Evolutionary conservation across 2,329 filamentous ascomycete species (phyloP), one percentile per base, ranked within the genome.

Genomic region (Colletotrichum higginsianum): DNA sequence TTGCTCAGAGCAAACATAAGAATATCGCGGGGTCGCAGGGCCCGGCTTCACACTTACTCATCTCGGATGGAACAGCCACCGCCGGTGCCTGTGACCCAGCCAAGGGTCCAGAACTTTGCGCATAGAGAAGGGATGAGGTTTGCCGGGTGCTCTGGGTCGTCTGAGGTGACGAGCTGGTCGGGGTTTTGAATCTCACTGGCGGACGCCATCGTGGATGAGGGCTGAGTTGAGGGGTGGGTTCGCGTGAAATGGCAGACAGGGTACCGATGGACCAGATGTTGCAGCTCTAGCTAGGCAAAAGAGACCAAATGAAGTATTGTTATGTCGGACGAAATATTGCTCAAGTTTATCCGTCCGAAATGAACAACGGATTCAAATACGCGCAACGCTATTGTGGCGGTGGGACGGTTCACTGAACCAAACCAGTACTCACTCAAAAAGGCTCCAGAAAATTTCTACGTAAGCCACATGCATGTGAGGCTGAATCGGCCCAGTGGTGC

Each of bases 71-170:
- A 94, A 74, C 93, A 92, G 71, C 94, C 94, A 77, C 94, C 94
- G 72, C 94, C 94, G 2, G 94, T 96, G 67, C 94, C 94, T 15
- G 94, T 96, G 40, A 96, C 96, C 96, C 96, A 98, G 77, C 96
- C 96, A 77, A 97, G 87, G 21, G 89, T 94, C 89, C 98, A 99
- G 85, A 99, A 99, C 81, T 96, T 96, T 79, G 93, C 93, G 85
- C 96, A 99, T 60, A 99, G 89, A 58, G 93, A 92, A 74, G 95
- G 96, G 76, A 98, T 98, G 77, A 97, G 88, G 84, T 99, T 99
- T 75, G 96, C 95, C 26, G 96, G 96, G 83, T 99, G 96, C 72
- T 94, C 86, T 6, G 93, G 92, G 80, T 98, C 91, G 40, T 84
- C 79, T 13, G 91, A 92, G 49, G 82, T 83, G 80, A 93, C 84